Evolutionary conservation across 768 basidiomycete genomes (phyloP), one percentile per base, ranked within the genome.

Genomic region (Lepiota brunneoincarnata): DNA sequence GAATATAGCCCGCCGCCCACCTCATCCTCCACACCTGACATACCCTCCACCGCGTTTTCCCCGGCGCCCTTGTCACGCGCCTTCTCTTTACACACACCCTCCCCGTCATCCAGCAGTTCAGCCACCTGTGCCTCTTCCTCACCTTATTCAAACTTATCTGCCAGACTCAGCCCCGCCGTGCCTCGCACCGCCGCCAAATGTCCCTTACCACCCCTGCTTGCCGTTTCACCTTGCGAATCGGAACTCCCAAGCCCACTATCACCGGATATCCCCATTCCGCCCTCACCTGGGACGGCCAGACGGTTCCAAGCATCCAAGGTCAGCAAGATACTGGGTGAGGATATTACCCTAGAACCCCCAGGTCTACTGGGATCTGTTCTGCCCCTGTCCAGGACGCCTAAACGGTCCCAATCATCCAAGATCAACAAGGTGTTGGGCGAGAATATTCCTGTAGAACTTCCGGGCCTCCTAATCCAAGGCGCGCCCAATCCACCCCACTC

Each of bases 301-400:
- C 59, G 59, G 2, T 57, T 49, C 10, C 64, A 61, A 37, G 49
- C 59, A 17, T 58, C 56, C 37, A 66, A 67, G 38, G 62, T 65
- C 9, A 63, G 60, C 12, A 63, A 63, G 45, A 64, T 65, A 38
- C 61, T 67, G 35, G 69, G 67, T 41, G 61, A 61, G 48, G 59
- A 64, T 6, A 42, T 55, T 15, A 28, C 47, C 2, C 34, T 45
- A 15, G 54, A 55, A 17, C 18, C 44, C 38, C 23, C 38, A 4
- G 31, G 31, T 31, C 31, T 31, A 31, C 31, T 31, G 7, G 31
- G 7, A 10, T 31, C 31, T 31, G 7, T 10, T 31, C 31, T 10
- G 11, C 31, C 31, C 31, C 7, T 31, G 7, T 31, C 31, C 31
- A 31, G 31, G 31, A 3, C 11, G 11, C 31, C 31, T 31, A 31